phyloP scores from a whole-genome alignment of 805 yeast species.

The Naumovozyma castellii region DNA sequence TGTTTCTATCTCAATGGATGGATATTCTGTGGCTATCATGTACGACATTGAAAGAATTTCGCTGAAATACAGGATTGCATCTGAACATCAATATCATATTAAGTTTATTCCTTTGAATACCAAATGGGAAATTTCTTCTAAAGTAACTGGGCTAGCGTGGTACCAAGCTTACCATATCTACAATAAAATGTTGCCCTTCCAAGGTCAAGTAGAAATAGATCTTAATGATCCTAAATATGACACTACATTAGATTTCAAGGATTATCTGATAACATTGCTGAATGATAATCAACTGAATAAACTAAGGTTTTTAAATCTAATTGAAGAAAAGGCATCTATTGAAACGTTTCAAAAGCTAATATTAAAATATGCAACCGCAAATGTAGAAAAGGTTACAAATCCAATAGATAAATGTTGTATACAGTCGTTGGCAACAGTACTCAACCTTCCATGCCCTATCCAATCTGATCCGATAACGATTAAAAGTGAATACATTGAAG shows the following conservation, averaged over 20 bases:
- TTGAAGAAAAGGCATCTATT: slow-evolving; percentile 12
- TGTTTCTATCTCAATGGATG: slow-evolving; percentile 22
- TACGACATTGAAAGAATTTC: slow-evolving; percentile 23
- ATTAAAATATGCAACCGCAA: slow-evolving; percentile 19
- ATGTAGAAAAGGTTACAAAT: slow-evolving; percentile 13
- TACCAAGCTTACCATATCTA: slow-evolving; percentile 27
- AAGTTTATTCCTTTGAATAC: slow-evolving; percentile 22
- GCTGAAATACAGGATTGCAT: slow-evolving; percentile 22
- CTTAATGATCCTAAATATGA: slow-evolving; percentile 5
- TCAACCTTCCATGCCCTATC: slow-evolving; percentile 7
- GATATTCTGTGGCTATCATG: slow-evolving; percentile 21
- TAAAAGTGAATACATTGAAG: slow-evolving; percentile 24
- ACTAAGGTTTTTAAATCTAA: slow-evolving; percentile 17
- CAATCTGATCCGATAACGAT: slow-evolving; percentile 5
- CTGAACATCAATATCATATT: slow-evolving; percentile 20
- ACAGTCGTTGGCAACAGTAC: slow-evolving; percentile 13
- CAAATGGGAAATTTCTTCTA: slow-evolving; percentile 19
- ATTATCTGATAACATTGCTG: slow-evolving; percentile 13
- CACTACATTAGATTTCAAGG: slow-evolving; percentile 11
- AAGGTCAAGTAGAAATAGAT: neutral
- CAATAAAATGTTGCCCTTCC: slow-evolving; percentile 14
- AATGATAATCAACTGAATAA: slow-evolving; percentile 12
- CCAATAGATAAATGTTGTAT: slow-evolving; percentile 22
- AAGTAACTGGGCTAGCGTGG: slow-evolving; percentile 27
- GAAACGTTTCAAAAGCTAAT: slow-evolving; percentile 16